phyloP scores from a whole-genome alignment of 2,329 filamentous ascomycete species.

The Nemania diffusa region DNA sequence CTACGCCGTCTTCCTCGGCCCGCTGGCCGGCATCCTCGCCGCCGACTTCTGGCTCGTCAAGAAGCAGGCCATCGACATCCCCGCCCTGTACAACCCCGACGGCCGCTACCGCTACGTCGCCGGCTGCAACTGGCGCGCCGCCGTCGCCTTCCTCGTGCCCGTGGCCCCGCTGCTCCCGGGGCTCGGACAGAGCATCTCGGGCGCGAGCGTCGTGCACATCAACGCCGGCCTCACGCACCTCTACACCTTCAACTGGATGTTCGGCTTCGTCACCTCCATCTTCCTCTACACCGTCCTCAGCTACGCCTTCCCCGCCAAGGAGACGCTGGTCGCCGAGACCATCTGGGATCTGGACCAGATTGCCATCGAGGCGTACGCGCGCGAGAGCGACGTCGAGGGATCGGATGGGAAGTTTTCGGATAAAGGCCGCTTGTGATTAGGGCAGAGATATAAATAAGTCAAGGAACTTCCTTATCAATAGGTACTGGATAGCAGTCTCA shows the following conservation, averaged over 20 bases:
- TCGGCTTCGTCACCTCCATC: slow-evolving; percentile 67
- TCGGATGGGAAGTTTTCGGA: slow-evolving; percentile 16
- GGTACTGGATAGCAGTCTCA: background rate
- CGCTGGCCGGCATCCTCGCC: slow-evolving; percentile 69
- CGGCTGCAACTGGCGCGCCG: slow-evolving; percentile 69
- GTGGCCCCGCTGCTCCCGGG: slow-evolving; percentile 68
- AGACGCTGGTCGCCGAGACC: slow-evolving; percentile 58
- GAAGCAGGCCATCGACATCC: slow-evolving; percentile 60
- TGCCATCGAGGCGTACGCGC: slow-evolving; percentile 39
- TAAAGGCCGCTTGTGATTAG: background rate
- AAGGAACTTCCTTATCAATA: background rate
- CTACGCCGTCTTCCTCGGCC: slow-evolving; percentile 68
- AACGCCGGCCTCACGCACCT: slow-evolving; percentile 61
- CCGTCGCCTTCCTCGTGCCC: slow-evolving; percentile 66
- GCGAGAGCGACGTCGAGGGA: slow-evolving; percentile 34
- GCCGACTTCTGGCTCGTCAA: slow-evolving; percentile 70
- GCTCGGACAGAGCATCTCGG: slow-evolving; percentile 58
- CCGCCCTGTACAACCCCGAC: slow-evolving; percentile 51
- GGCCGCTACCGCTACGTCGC: slow-evolving; percentile 58
- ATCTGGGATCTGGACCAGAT: slow-evolving; percentile 51
- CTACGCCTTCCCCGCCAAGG: slow-evolving; percentile 59
- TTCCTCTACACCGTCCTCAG: slow-evolving; percentile 65
- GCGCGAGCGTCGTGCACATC: slow-evolving; percentile 41
- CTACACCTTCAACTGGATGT: slow-evolving; percentile 74
- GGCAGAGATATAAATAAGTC: background rate